Percentiles rank a stretch among this genome's conserved stretches.
These are phyloP conservation scores for Eimeria acervulina DNA, from an alignment of 169 alveolate species.

Conservation along the genomic window DNA sequence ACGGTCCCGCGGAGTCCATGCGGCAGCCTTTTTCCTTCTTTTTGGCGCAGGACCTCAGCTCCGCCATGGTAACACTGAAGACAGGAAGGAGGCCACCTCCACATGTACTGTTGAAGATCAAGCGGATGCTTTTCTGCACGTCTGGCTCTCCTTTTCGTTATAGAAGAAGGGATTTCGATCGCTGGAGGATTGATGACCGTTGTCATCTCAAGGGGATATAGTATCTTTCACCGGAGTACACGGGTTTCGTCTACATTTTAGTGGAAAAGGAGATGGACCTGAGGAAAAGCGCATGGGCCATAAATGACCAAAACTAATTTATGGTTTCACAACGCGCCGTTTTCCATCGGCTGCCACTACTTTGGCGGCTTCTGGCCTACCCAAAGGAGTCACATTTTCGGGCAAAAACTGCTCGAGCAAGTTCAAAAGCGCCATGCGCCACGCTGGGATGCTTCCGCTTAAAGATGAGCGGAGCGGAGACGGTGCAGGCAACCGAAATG, in stretches of 20 bases:
- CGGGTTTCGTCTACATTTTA: background rate
- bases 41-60: background rate
- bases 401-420: too few species aligned
- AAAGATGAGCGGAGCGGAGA: background rate
- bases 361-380: too few species aligned
- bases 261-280: too few species aligned
- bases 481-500: background rate
- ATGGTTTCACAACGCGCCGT: too few species aligned
- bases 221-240: background rate
- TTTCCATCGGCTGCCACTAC: too few species aligned
- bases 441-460: background rate
- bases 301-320: too few species aligned
- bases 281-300: too few species aligned
- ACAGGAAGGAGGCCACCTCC: background rate
- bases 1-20: background rate
- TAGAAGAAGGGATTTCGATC: background rate
- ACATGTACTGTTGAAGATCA: background rate
- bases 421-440: too few species aligned
- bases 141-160: background rate
- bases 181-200: background rate
- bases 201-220: background rate
- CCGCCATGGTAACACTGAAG: background rate
- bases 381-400: too few species aligned
- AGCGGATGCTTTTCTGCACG: background rate
- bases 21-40: too few species aligned